Percentiles rank a stretch among this genome's conserved stretches.
These are phyloP conservation scores for Tuber magnatum DNA, from an alignment of 495 filamentous ascomycete species.

Conservation along the genomic window DNA sequence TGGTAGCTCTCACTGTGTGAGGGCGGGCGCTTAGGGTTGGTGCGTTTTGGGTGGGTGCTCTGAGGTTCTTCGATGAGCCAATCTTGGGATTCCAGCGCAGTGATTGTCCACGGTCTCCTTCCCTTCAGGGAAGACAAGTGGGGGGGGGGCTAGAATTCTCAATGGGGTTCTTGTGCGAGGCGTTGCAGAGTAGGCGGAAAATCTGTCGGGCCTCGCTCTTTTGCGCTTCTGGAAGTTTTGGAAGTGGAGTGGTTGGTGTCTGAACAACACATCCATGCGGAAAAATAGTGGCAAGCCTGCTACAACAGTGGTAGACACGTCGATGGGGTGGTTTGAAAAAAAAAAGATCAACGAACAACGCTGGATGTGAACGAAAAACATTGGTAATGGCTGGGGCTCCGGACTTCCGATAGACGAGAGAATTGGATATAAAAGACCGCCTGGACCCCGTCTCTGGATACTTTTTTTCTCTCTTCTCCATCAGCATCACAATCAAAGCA, in stretches of 20 bases:
- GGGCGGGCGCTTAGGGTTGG: neutral
- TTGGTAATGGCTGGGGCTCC: neutral
- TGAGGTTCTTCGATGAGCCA: neutral
- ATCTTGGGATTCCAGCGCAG: neutral
- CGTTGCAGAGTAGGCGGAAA: slow-evolving; percentile 1
- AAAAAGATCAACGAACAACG: neutral
- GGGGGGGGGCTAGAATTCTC: neutral
- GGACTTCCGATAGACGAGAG: neutral
- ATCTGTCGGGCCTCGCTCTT: neutral
- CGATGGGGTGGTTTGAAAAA: neutral
- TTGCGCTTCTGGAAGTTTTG: neutral
- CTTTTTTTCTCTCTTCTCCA: neutral
- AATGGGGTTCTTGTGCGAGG: neutral
- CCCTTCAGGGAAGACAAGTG: neutral
- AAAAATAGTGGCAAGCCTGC: neutral
- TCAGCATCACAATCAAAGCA: slow-evolving; percentile 4
- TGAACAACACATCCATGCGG: slow-evolving; percentile 2
- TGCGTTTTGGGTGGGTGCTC: neutral
- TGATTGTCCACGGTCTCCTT: neutral
- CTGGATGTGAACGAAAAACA: neutral
- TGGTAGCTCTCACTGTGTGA: neutral
- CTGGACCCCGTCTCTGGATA: neutral
- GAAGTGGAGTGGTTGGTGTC: neutral
- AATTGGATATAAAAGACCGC: neutral
- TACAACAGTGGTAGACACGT: neutral